Evolutionary conservation across 768 basidiomycete species (phyloP), one percentile per base, ranked within the genome.

Genomic region (Kwoniella pini): DNA sequence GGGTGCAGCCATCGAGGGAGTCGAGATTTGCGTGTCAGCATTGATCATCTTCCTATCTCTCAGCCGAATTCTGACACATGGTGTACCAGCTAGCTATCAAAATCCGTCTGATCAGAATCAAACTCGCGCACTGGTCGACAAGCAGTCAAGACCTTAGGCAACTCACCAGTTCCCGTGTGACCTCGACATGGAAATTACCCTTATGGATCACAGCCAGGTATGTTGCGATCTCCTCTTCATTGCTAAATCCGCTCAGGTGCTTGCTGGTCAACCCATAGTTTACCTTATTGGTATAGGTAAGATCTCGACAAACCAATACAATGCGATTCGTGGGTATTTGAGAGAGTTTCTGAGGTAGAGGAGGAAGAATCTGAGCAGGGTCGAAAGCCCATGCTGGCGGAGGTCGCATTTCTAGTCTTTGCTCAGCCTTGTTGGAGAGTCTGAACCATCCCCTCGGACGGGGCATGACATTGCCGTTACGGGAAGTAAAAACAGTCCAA

Each of bases 221-320:
- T 10, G 39, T 42, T 7, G 33, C 52, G n/a, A 42, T 31, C n/a
- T 40, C 53, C 40, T 54, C 53, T 38, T 43, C 53, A 24, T 1
- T 54, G 11, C 24, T 28, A 19, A 54, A 22, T 3, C 10, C 26
- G 2, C 26, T 17, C 11, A 40, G 11, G 13, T 31, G 4, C 13
- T 26, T 15, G 13, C 21, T 13, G 11, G 9, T n/a, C 27, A 50
- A 12, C 19, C 21, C 45, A 27, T 6, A 26, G 27, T 12, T 4
- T 19, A 13, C 2, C 28, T 30, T 13, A 50, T n/a, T n/a, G 5
- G 5, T 11, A 15, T 13, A 4, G 17, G 4, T 19, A 27, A 30
- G 17, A 50, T 17, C 27, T n/a, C n/a, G n/a, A n/a, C n/a, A n/a
- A n/a, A n/a, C n/a, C n/a, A n/a, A n/a, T n/a, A n/a, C n/a, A n/a